These are phyloP conservation scores for Apiotrichum brassicae DNA, from an alignment of 1,284 basidiomycete species.

Conservation along the genomic window DNA sequence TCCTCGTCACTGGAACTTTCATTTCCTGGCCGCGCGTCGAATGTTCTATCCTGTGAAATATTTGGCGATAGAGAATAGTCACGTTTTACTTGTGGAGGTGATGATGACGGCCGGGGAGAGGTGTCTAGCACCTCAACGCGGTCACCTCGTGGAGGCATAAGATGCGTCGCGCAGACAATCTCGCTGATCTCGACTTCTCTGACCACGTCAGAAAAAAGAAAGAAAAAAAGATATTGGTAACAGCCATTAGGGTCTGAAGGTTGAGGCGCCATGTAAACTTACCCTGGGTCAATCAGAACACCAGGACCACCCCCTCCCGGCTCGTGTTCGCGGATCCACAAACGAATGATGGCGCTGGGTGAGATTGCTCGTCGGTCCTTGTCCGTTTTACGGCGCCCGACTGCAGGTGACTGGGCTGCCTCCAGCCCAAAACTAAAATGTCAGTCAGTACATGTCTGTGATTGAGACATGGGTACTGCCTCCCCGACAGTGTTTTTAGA, in stretches of 20 bases:
- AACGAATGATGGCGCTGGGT: slow-evolving; percentile 25
- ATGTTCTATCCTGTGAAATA: neutral
- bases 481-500: too few species aligned
- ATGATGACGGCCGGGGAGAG: too few species aligned
- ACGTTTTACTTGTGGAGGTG: too few species aligned
- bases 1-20: neutral
- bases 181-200: slow-evolving; percentile 24
- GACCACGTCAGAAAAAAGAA: neutral
- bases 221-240: neutral
- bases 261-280: neutral
- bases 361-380: slow-evolving; percentile 20
- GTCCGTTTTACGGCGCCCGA: slow-evolving; percentile 30
- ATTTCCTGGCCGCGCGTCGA: neutral
- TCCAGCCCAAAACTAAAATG: slow-evolving; percentile 20
- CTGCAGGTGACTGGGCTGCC: slow-evolving; percentile 28
- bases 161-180: slow-evolving; percentile 26
- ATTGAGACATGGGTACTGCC: too few species aligned
- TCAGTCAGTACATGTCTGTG: too few species aligned
- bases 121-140: too few species aligned
- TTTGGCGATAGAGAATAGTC: neutral
- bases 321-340: slow-evolving; percentile 20
- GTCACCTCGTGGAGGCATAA: slow-evolving; percentile 3
- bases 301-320: neutral
- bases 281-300: slow-evolving; percentile 10
- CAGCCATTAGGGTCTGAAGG: neutral